Base-by-base conservation (phyloP, 805 yeast species). In the Candida andamanensis region DNA sequence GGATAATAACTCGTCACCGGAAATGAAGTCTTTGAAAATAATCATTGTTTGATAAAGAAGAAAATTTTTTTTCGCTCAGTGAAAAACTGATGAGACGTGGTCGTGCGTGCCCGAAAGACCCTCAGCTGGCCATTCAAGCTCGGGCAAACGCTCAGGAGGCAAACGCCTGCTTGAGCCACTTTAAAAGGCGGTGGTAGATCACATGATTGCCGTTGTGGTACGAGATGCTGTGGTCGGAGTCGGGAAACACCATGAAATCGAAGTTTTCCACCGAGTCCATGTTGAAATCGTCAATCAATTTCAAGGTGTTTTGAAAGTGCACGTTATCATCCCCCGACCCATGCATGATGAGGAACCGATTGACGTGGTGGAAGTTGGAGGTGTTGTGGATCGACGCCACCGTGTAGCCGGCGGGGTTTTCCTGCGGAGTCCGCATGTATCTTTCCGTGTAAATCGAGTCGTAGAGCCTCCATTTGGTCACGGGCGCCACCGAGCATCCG, bases 251-350 rank as follows among this genome's bases (percentile, higher is more conserved):
- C 45, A 80, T 87, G 62, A 87, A 67, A 48, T 92, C 98, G 50
- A 78, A 92, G 50, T 84, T 84, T 36, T 74, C 78, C n/a, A 82
- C 72, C 17, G 52, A 52, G 6, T 52, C 48, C 29, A 60, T 23
- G 46, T 81, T 74, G 35, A 84, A 67, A 16, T 71, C 54, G 58
- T 92, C 97, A 28, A 92, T 51, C 23, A 92, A 63, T 52, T 79
- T 77, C 38, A 86, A 67, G 26, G 90, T 74, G 60, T 92, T 85
- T 54, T 92, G 98, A 58, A 89, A 76, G 59, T 92, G 97, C 28
- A 92, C 98, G 47, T 92, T 92, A 57, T 92, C 98, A 59, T 92
- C 98, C 4, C 96, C 95, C 0, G 96, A 80, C 1, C 98, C 98
- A 52, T 90, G 98, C 85, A 90, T 85, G 22, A 92, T 53, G 39